These are phyloP conservation scores for Torulaspora franciscae DNA, from an alignment of 805 yeast species.

Conservation along the genomic window DNA sequence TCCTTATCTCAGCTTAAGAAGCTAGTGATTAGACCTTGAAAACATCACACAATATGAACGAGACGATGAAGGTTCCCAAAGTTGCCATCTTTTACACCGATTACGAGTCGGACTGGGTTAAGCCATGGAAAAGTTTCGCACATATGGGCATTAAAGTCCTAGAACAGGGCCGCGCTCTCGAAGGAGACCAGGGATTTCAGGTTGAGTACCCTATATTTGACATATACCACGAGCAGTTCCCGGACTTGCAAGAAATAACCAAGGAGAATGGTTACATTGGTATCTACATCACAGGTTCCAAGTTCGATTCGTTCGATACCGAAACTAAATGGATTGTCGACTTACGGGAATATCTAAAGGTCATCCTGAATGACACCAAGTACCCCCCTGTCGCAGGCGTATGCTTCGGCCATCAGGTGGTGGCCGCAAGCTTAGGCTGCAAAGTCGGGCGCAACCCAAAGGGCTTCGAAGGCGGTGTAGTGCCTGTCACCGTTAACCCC, in stretches of 20 bases:
- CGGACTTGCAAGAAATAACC: slow-evolving; percentile 17
- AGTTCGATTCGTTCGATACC: slow-evolving; percentile 41
- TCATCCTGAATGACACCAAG: slow-evolving; percentile 13
- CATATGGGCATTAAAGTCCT: slow-evolving; percentile 25
- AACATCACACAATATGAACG: background rate
- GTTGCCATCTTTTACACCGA: slow-evolving; percentile 31
- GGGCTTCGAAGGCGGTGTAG: slow-evolving; percentile 74
- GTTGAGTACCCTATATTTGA: slow-evolving; percentile 23
- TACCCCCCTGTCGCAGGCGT: slow-evolving; percentile 58
- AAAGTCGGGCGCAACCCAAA: slow-evolving; percentile 50
- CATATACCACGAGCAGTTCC: slow-evolving; percentile 23
- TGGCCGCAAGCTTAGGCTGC: slow-evolving; percentile 62
- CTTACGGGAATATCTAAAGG: slow-evolving; percentile 37
- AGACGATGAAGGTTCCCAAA: slow-evolving; percentile 8
- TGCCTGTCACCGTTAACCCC: slow-evolving; percentile 44
- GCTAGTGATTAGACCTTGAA: background rate
- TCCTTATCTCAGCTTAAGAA: background rate
- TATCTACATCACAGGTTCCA: slow-evolving; percentile 46
- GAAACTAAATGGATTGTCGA: slow-evolving; percentile 40
- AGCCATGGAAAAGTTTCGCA: slow-evolving; percentile 28
- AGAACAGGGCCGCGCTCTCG: slow-evolving; percentile 12
- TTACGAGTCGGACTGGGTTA: slow-evolving; percentile 20
- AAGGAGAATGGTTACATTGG: slow-evolving; percentile 30
- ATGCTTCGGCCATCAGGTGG: slow-evolving; percentile 85
- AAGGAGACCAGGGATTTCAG: slow-evolving; percentile 4